phyloP scores from a whole-genome alignment of 176 grass and related monocot genomes.

The Rhipidocladum racemiflorum region DNA sequence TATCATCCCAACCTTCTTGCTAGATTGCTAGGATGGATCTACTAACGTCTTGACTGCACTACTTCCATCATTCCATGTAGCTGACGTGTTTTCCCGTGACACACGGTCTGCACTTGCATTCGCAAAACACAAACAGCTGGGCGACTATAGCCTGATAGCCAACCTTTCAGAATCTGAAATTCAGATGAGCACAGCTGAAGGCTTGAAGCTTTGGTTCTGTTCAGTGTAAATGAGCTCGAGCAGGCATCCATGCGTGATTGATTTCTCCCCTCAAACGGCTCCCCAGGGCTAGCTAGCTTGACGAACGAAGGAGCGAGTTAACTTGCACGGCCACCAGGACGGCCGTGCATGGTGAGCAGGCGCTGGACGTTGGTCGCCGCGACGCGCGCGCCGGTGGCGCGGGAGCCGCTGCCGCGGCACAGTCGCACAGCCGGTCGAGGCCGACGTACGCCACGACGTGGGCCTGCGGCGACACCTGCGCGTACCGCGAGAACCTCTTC shows the following conservation, averaged over 20 bases:
- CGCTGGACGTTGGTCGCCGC: constrained; percentile 42
- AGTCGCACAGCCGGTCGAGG: constrained; percentile 41
- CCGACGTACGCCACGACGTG: constrained; percentile 40
- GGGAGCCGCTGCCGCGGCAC: not conserved
- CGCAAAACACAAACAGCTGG: too few species aligned
- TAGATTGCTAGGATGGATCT: not conserved
- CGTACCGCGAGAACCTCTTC: constrained; percentile 43
- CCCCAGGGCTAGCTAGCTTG: not conserved
- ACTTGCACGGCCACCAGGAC: constrained; percentile 48
- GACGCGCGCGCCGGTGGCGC: constrained; percentile 20
- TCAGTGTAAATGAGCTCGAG: not conserved
- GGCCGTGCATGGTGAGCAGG: constrained; percentile 30
- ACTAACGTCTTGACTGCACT: not conserved
- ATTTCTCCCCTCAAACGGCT: not conserved
- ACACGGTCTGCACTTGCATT: not conserved
- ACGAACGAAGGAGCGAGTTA: not conserved
- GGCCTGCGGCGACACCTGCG: constrained; percentile 25
- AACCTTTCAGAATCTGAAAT: too few species aligned
- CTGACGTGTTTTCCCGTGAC: not conserved
- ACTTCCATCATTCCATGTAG: not conserved
- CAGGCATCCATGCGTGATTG: not conserved
- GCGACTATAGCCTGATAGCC: too few species aligned
- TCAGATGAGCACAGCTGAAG: not conserved
- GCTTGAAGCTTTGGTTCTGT: not conserved
- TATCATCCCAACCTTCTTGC: not conserved